These are phyloP conservation scores for Gaeumannomyces sp. DNA, from an alignment of 2,329 filamentous ascomycete genomes.

Conservation along the genomic window DNA sequence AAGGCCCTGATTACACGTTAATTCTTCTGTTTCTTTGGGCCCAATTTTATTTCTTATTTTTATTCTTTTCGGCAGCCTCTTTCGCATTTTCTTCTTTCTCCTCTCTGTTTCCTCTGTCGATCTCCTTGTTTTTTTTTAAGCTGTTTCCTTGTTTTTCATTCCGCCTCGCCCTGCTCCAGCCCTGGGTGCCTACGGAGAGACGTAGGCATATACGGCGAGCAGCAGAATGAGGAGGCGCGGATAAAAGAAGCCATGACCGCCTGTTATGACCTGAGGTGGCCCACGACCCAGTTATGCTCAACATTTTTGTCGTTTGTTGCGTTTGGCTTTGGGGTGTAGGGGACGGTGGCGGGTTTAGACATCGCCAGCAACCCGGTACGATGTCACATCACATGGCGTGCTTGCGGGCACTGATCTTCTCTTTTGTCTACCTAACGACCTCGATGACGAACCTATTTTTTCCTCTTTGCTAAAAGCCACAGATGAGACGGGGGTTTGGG, in stretches of 20 bases:
- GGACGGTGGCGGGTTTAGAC: constrained; percentile 1
- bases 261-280: constrained; percentile 5
- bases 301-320: constrained; percentile 1
- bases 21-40: constrained; percentile 11
- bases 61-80: constrained; percentile 10
- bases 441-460: constrained; percentile 11
- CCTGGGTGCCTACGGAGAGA: background rate
- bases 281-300: constrained; percentile 1
- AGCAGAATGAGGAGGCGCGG: background rate
- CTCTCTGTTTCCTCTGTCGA: constrained; percentile 14
- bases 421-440: constrained; percentile 14
- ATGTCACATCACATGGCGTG: background rate
- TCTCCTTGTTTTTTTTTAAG: background rate
- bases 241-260: constrained; percentile 5
- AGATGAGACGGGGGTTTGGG: constrained; percentile 2
- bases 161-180: background rate
- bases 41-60: constrained; percentile 6
- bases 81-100: background rate
- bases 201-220: background rate
- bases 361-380: background rate
- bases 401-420: constrained; percentile 6
- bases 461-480: constrained; percentile 5
- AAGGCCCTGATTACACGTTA: background rate
- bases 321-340: constrained; percentile 5
- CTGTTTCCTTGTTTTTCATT: background rate